Conservation (phyloP, 169 alveolate genomes). For the Cryptosporidium tyzzeri region DNA sequence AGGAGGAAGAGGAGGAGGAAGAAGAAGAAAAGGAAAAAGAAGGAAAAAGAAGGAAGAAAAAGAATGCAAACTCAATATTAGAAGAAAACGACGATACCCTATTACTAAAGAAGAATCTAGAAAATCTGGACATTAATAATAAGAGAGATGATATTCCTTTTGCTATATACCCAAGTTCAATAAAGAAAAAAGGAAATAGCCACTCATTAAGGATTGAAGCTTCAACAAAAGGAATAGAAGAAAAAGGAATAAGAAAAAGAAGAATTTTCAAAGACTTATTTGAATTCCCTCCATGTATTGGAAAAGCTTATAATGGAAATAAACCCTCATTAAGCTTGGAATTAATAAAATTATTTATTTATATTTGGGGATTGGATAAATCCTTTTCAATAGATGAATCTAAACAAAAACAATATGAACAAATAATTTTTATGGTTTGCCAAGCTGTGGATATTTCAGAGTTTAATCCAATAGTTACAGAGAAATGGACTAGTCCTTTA, state of each 20-base stretch:
- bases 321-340: constrained; percentile 6
- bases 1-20: no score
- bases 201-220: background rate
- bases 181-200: background rate
- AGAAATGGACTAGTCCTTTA: constrained; percentile 35
- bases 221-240: background rate
- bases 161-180: constrained; percentile 22
- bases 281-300: constrained; percentile 43
- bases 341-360: constrained; percentile 9
- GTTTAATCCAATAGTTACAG: constrained; percentile 18
- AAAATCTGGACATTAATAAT: background rate
- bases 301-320: background rate
- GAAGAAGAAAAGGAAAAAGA: background rate
- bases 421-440: constrained; percentile 27
- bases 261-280: constrained; percentile 4
- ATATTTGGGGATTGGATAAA: constrained; percentile 50
- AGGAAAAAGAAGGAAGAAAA: no score
- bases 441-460: constrained; percentile 50
- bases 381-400: constrained; percentile 23
- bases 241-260: background rate
- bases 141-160: constrained; percentile 16
- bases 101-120: background rate
- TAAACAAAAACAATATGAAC: constrained; percentile 26
- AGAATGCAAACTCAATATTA: background rate
- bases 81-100: background rate